Percentiles rank a stretch among this genome's conserved stretches.
Evolutionary conservation across 2,329 filamentous ascomycete species (phyloP).

Genomic region (Arthrobotrys conoides): DNA sequence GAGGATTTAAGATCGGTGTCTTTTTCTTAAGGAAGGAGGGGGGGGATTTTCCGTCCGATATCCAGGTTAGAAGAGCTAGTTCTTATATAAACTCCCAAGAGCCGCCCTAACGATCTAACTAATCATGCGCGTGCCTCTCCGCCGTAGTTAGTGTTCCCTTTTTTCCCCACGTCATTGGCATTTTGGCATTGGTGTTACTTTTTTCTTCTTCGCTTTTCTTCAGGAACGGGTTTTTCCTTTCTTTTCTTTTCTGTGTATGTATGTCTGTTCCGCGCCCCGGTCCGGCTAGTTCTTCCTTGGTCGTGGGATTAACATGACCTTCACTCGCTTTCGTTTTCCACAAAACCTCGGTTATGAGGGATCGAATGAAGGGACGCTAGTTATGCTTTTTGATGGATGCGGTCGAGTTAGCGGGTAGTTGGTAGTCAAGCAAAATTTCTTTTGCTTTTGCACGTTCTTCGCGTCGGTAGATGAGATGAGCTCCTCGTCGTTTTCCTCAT

Average conservation of each 20-base stretch:
- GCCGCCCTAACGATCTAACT: neutral
- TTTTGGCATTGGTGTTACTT: neutral
- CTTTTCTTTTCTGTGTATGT: too few species aligned
- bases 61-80: slow-evolving; percentile 6
- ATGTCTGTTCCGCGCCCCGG: neutral
- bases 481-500: neutral
- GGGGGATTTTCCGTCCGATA: slow-evolving; percentile 16
- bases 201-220: neutral
- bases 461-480: slow-evolving; percentile 21
- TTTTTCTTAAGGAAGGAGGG: neutral
- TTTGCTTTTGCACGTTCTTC: neutral
- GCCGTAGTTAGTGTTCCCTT: neutral
- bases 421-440: too few species aligned
- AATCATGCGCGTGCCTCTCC: neutral
- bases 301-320: slow-evolving; percentile 21
- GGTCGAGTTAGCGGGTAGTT: slow-evolving; percentile 21
- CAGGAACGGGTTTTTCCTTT: slow-evolving; percentile 11
- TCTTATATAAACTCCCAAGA: slow-evolving; percentile 36
- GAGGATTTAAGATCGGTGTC: neutral
- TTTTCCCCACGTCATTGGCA: slow-evolving; percentile 7
- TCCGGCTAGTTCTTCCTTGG: slow-evolving; percentile 2
- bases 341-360: slow-evolving; percentile 30
- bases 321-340: slow-evolving; percentile 25
- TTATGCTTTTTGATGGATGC: neutral
- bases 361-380: slow-evolving; percentile 11